Evolutionary conservation across 2,329 filamentous ascomycete genomes (phyloP).

Genomic region (Fusarium tjaetaba): DNA sequence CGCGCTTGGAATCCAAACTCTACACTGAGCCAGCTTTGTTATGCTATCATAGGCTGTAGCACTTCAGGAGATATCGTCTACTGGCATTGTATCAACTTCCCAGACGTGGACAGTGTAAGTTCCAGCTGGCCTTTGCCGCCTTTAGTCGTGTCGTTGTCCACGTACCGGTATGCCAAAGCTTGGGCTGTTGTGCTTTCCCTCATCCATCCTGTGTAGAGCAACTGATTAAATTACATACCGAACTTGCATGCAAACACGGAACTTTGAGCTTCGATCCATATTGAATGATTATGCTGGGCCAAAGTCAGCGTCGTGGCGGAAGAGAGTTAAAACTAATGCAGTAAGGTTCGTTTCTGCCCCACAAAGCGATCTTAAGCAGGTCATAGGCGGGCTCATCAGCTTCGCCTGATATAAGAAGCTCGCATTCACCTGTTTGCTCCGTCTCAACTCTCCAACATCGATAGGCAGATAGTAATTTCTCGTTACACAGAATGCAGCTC

Average conservation of each 20-base stretch:
- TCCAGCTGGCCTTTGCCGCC: neutral
- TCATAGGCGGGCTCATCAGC: neutral
- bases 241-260: neutral
- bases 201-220: neutral
- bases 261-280: neutral
- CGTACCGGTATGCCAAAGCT: neutral
- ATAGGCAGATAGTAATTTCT: neutral
- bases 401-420: conserved; percentile 21
- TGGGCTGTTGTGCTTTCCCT: neutral
- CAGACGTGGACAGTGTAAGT: neutral
- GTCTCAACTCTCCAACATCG: neutral
- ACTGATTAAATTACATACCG: neutral
- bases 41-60: no score
- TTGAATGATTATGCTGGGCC: neutral
- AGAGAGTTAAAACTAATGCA: neutral
- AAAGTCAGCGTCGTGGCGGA: neutral
- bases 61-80: neutral
- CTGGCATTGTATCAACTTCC: neutral
- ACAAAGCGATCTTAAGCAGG: conserved; percentile 3
- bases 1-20: neutral
- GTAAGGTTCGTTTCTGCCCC: conserved; percentile 14
- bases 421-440: neutral
- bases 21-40: neutral
- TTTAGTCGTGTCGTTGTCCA: neutral
- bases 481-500: neutral